Evolutionary conservation across 2,329 filamentous ascomycete genomes (phyloP), one percentile per base, ranked within the genome.

Genomic region (Pseudogymnoascus sp.): DNA sequence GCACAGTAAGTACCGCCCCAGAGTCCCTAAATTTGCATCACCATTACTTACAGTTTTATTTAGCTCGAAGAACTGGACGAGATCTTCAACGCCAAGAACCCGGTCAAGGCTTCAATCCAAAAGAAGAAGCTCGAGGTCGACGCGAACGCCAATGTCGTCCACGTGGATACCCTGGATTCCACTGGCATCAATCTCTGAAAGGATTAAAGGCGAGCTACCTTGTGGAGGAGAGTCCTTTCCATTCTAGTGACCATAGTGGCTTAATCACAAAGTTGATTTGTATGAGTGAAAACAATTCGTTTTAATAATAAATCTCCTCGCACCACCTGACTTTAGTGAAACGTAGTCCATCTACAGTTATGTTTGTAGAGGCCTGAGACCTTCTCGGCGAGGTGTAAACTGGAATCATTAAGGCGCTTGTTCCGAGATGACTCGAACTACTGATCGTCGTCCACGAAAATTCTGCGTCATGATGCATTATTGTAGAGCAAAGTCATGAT

Each of bases 31-130:
- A 55, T 29, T 8, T 18, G 1, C 18, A 12, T 12, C 8, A 33
- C 8, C 27, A 55, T 33, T 33, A 13, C 48, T 55, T 18, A 55
- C 48, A 55, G 27, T 33, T 33, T 55, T 8, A 55, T n/a, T 55
- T 55, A 55, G 66, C 76, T 83, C 58, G 80, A 83, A 70, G 80
- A 83, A 70, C 70, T 83, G 61, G 79, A 82, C 61, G 76, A 77
- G 42, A 81, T 83, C 64, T 79, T 79, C 68, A 68, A 71, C 1
- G 73, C 75, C 10, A 72, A 73, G 61, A 77, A 75, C 64, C 77
- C 77, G 8, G 75, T 77, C 69, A 79, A 79, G 69, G 73, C 74
- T 12, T 80, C 78, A 15, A 69, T 75, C 4, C 65, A 72, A 64
- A 77, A 75, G 67, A 77, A 77, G 69, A 72, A 72, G 59, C 65